These are phyloP conservation scores for Tolypocladium ovalisporum DNA, from an alignment of 2,329 filamentous ascomycete species.

Conservation along the genomic window DNA sequence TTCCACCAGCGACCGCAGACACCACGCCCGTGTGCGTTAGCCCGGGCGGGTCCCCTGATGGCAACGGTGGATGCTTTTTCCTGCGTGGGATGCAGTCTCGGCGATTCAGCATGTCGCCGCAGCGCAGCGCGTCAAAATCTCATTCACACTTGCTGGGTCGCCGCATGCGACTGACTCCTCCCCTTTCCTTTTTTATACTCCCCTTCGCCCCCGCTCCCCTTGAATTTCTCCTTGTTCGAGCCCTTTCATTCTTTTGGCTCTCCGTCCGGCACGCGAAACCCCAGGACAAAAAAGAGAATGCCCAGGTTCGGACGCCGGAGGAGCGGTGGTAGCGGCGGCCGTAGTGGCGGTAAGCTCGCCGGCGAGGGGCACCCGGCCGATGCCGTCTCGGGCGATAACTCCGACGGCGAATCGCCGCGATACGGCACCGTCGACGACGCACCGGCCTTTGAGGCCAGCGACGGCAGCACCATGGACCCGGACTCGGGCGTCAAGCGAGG, in stretches of 20 bases:
- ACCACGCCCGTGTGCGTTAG: neutral
- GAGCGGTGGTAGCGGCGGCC: neutral
- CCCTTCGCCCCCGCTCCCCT: neutral
- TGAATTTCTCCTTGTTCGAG: neutral
- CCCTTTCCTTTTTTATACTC: neutral
- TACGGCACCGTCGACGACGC: constrained; percentile 5
- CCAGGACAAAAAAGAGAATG: no score
- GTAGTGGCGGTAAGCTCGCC: constrained; percentile 3
- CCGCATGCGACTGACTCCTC: neutral
- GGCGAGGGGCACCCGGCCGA: constrained; percentile 3
- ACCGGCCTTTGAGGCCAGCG: constrained; percentile 9
- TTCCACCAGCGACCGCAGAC: neutral
- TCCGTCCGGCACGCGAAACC: neutral
- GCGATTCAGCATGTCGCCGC: neutral
- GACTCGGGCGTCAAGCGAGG: constrained; percentile 57
- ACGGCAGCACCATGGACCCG: constrained; percentile 41
- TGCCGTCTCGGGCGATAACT: constrained; percentile 9
- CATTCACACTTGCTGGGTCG: neutral
- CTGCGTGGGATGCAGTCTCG: neutral
- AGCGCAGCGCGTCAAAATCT: no score
- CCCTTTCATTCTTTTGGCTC: neutral
- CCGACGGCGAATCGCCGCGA: constrained; percentile 2
- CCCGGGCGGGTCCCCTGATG: neutral
- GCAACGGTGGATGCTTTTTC: neutral
- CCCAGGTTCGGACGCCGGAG: constrained; percentile 3